Evolutionary conservation across 1,284 basidiomycete genomes (phyloP).

Genomic region (Anthracocystis setariae): DNA sequence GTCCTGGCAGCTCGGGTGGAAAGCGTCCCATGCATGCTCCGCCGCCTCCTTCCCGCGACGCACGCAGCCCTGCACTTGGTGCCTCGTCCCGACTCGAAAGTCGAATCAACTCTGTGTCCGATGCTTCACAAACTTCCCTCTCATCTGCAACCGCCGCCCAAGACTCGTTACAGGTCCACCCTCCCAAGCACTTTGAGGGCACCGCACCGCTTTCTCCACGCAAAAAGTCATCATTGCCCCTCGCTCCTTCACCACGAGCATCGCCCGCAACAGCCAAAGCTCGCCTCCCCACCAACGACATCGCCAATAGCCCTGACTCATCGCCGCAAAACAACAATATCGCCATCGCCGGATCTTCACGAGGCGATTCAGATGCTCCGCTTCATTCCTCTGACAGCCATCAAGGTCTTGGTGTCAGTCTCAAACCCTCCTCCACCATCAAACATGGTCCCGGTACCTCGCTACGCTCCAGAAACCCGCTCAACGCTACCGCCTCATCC

Average conservation of each 20-base stretch:
- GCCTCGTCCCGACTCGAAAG: slow-evolving; percentile 25
- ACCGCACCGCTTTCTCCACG: slow-evolving; percentile 39
- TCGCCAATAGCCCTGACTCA: slow-evolving; percentile 16
- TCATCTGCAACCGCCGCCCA: slow-evolving; percentile 20
- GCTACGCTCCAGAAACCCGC: slow-evolving; percentile 17
- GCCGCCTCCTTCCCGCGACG: slow-evolving; percentile 42
- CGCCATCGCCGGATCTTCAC: slow-evolving; percentile 14
- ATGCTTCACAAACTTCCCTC: slow-evolving; percentile 21
- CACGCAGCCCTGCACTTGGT: slow-evolving; percentile 26
- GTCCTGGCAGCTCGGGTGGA: slow-evolving; percentile 26
- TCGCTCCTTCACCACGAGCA: slow-evolving; percentile 7
- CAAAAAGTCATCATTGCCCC: slow-evolving; percentile 13
- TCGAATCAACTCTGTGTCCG: slow-evolving; percentile 5
- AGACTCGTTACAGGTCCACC: slow-evolving; percentile 7
- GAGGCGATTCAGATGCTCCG: slow-evolving; percentile 4
- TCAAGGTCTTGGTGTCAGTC: slow-evolving; percentile 33
- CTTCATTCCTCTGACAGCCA: slow-evolving; percentile 23
- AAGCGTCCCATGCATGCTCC: slow-evolving; percentile 49
- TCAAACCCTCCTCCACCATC: slow-evolving; percentile 16
- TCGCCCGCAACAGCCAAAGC: slow-evolving; percentile 18
- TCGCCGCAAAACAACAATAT: slow-evolving; percentile 27
- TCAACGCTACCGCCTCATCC: slow-evolving; percentile 29
- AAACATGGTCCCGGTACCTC: slow-evolving; percentile 4
- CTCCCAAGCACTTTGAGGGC: slow-evolving; percentile 11
- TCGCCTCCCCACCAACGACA: slow-evolving; percentile 16